Conservation (phyloP, 2,329 filamentous ascomycete species). For the Tothia fuscella region DNA sequence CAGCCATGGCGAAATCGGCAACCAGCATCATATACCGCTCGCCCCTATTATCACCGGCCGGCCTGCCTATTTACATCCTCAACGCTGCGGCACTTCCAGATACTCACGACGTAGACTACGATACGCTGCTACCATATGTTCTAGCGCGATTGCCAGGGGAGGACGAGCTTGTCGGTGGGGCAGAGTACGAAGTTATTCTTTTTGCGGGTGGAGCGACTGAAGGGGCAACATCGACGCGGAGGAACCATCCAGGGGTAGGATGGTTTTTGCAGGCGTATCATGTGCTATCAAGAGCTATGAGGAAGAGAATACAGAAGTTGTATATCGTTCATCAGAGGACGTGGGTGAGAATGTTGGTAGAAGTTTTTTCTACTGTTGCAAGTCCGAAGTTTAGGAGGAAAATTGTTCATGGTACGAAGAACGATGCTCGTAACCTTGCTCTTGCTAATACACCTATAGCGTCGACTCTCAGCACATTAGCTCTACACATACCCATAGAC, state of each 20-base stretch:
- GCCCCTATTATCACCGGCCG: slow-evolving; percentile 36
- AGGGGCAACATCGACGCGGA: slow-evolving; percentile 31
- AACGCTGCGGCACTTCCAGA: slow-evolving; percentile 46
- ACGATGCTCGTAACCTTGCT: too few relatives aligned
- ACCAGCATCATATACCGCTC: slow-evolving; percentile 43
- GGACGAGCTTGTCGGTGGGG: slow-evolving; percentile 41
- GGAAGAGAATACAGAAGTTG: slow-evolving; percentile 42
- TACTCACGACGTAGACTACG: slow-evolving; percentile 41
- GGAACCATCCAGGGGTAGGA: slow-evolving; percentile 38
- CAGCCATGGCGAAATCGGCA: slow-evolving; percentile 35
- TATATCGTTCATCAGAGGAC: slow-evolving; percentile 47
- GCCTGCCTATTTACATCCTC: slow-evolving; percentile 41
- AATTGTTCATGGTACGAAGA: slow-evolving; percentile 38
- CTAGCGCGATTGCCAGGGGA: slow-evolving; percentile 42
- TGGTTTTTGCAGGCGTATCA: slow-evolving; percentile 49
- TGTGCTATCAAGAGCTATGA: slow-evolving; percentile 40
- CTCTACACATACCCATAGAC: slow-evolving; percentile 39
- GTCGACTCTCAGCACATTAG: slow-evolving; percentile 37
- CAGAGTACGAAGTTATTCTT: slow-evolving; percentile 45
- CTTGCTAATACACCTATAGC: slow-evolving; percentile 23
- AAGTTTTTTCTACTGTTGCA: slow-evolving; percentile 45
- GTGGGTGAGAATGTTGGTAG: slow-evolving; percentile 44
- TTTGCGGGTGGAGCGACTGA: slow-evolving; percentile 42
- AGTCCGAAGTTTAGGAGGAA: slow-evolving; percentile 46
- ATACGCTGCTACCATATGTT: slow-evolving; percentile 42